A percentile compares a stretch with the other conserved stretches of the same genome.
These are phyloP conservation scores for Aureobasidium subglaciale DNA, from an alignment of 2,329 filamentous ascomycete genomes.

Conservation along the genomic window DNA sequence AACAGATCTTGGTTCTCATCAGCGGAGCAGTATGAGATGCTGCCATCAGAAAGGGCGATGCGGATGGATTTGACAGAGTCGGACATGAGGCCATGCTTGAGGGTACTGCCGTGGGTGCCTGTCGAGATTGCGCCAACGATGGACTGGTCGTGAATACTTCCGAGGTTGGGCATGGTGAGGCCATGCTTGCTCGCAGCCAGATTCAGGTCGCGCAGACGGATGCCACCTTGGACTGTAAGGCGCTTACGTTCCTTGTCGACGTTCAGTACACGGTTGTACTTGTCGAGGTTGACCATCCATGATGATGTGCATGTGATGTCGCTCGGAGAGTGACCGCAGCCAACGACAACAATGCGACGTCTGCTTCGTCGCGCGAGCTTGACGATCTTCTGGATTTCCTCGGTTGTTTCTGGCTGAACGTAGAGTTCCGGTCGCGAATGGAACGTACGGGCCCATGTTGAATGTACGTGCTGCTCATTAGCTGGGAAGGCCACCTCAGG, in stretches of 20 bases:
- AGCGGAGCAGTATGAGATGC: constrained; percentile 60
- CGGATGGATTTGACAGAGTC: constrained; percentile 68
- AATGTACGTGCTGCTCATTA: constrained; percentile 64
- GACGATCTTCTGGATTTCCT: constrained; percentile 77
- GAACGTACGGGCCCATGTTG: constrained; percentile 93
- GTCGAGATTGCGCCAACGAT: constrained; percentile 89
- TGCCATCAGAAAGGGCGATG: constrained; percentile 76
- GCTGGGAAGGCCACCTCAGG: constrained; percentile 69
- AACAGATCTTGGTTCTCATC: constrained; percentile 71
- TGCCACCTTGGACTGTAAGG: constrained; percentile 79
- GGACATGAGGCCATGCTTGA: constrained; percentile 76
- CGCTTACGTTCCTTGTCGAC: constrained; percentile 59
- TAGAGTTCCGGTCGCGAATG: constrained; percentile 84
- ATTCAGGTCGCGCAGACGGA: constrained; percentile 69
- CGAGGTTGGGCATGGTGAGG: constrained; percentile 82
- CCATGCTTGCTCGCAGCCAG: constrained; percentile 65
- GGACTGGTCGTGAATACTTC: constrained; percentile 91
- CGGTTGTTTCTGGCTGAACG: constrained; percentile 70
- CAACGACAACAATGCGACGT: constrained; percentile 76
- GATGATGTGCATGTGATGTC: constrained; percentile 87
- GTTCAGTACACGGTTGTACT: constrained; percentile 64
- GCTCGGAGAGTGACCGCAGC: constrained; percentile 85
- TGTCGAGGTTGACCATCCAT: constrained; percentile 92
- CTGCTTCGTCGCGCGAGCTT: constrained; percentile 73
- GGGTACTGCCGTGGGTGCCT: constrained; percentile 84